Base-by-base conservation (phyloP, 2,329 filamentous ascomycete genomes). In the Rutstroemia sp. region DNA sequence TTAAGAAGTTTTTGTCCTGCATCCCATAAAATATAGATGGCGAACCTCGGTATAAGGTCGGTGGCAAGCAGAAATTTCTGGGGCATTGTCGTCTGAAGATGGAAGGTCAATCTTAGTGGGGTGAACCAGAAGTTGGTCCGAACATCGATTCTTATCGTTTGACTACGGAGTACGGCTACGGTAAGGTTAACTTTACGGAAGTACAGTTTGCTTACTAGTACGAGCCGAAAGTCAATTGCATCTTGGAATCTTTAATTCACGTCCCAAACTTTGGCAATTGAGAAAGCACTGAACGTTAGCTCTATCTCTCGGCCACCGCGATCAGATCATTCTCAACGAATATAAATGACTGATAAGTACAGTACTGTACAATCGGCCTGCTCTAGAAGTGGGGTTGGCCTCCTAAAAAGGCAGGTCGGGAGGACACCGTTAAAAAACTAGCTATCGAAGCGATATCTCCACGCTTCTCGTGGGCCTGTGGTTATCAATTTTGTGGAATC, bases 331-430 rank as follows among this genome's bases (percentile, higher is more conserved):
- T 30, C 17, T 48, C 6, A 53, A 7, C 6, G 37, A 17, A 44
- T 41, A 51, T 44, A 10, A n/a, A 34, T 51, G 44, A 42, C 10
- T 42, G 16, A 52, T 23, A n/a, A n/a, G n/a, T n/a, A 23, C 23
- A 23, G 23, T 25, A 25, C 45, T 19, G 19, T 46, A 54, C 25
- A 42, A 27, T 48, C 21, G 42, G 21, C 30, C 39, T 7, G n/a
- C 17, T 17, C 12, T 38, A 44, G n/a, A 46, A 21, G 12, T 37
- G 46, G 46, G 6, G 17, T 8, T n/a, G 10, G 17, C 5, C 19
- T 34, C 25, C 44, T 49, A 30, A 30, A 49, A 25, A 49, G 52
- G 52, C 23, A 54, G 45, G 52, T 54, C 12, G 3, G 21, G 34
- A 30, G 12, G 5, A 34, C 30, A 17, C 23, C 37, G n/a, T 14